Evolutionary conservation across 306 rosid genomes (phyloP), one percentile per base, ranked within the genome.

Genomic region (Medicago truncatula): DNA sequence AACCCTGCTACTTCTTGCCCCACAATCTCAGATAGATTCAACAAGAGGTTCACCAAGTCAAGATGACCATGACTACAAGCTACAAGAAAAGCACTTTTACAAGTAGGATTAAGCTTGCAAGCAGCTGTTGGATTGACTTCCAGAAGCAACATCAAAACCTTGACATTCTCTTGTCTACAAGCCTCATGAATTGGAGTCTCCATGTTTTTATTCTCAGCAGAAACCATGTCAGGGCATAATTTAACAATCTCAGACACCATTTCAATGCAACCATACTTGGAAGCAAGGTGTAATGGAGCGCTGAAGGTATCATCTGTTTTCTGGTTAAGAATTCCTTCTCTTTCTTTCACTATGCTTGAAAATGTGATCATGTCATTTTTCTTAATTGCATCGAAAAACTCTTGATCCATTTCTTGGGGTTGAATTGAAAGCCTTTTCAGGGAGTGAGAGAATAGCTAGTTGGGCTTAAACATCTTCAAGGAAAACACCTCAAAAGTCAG

Each of bases 181-280:
- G 88, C 92, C 69, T 88, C 92, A 15, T 89, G 91, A 44, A 88
- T 21, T 9, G 95, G 95, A 31, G 95, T 91, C 79, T 89, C 91
- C 15, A 64, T 39, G 57, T 75, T 69, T 56, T 78, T 83, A 71
- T 92, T 86, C 79, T 82, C 83, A 3, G 88, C 78, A 49, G 81
- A 76, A 76, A 81, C 90, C 93, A 92, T 63, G 41, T 86, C 87
- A 10, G 97, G 93, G 41, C 74, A 78, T 47, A 86, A 6, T 69
- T 67, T 85, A n/a, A 83, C 21, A 34, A 88, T 91, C 59, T 85
- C 88, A 8, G 73, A 67, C 20, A 82, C 95, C 34, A 86, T 81
- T 21, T 82, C 86, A 13, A n/a, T 15, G 74, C 84, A 86, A 8
- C 90, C 95, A 59, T 81, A 81, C 78, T 71, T 84, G 0, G 88